Base-by-base conservation (phyloP, 2,329 filamentous ascomycete species). In the Aspergillus sp. region DNA sequence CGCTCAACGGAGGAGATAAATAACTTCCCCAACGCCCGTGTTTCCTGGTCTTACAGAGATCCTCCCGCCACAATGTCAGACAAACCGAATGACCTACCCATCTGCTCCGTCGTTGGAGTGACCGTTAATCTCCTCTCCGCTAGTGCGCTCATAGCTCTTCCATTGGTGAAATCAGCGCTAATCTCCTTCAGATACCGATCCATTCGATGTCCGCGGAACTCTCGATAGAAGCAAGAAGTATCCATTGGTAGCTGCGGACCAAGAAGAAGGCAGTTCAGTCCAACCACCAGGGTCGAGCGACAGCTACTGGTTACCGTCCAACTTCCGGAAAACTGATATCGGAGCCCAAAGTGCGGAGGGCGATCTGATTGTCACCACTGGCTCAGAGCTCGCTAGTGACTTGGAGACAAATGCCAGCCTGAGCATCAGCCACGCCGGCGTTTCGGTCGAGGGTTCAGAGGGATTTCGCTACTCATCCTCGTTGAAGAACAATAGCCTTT, bases 181-280 rank as follows among this genome's bases (percentile, higher is more conserved):
- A 42, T 1, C 12, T n/a, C 1, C 7, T 16, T 5, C 36, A 42
- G 36, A 42, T 42, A 42, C 36, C 36, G 24, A 52, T 22, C 49
- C 29, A 12, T 52, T 52, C 16, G 49, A 52, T 52, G 49, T 18
- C 49, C 14, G 14, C 32, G 49, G 5, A 6, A 32, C 24, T 6
- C 49, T 52, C 29, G 49, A 52, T 18, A 52, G 32, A 11, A 52
- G 49, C 49, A 52, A 52, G 49, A 32, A 32, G 29, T 52, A n/a
- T 52, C 14, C 49, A 29, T 52, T 52, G 49, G 49, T 52, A 18
- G 20, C 24, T n/a, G 26, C 49, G 10, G 49, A 52, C 29, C 29
- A 18, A 9, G 49, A 52, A 9, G 32, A 52, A 4, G 49, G 49
- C 49, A 32, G n/a, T 9, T n/a, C 24, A 16, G 3, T 42, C 2